Evolutionary conservation across 2,329 filamentous ascomycete species (phyloP), one percentile per base, ranked within the genome.

Genomic region (Chaetoscypha palmicola): DNA sequence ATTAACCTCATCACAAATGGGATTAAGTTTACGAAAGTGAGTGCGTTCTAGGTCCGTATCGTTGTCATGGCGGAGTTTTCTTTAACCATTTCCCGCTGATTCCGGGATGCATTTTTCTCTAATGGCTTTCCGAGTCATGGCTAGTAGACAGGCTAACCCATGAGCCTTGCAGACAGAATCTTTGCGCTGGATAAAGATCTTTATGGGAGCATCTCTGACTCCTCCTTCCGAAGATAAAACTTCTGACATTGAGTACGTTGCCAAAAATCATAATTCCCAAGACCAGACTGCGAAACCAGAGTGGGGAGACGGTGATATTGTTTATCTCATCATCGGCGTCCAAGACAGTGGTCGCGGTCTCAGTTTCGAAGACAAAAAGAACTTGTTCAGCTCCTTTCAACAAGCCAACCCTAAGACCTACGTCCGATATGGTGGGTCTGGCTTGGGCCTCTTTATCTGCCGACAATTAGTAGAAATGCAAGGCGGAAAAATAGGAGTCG

Each of bases 1-100:
- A 87, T 91, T 61, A 90, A 90, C 54, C 70, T 90, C 1, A 76
- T 86, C 14, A 86, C 83, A 7, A 90, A 90, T 56, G 83, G 85
- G 0, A 79, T 90, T 62, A 90, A 90, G 56, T 91, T 90, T 58
- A 91, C 86, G 1, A n/a, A 28, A 28, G 24, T 28, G 12, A 28
- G 24, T 28, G n/a, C n/a, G n/a, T n/a, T n/a, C n/a, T n/a, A n/a
- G n/a, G n/a, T n/a, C n/a, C n/a, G n/a, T n/a, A n/a, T n/a, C n/a
- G n/a, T n/a, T n/a, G n/a, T n/a, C n/a, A n/a, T n/a, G n/a, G n/a
- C n/a, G n/a, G n/a, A n/a, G n/a, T n/a, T n/a, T n/a, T n/a, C n/a
- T n/a, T n/a, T 12, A 7, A 28, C 24, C 24, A 28, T 7, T 7
- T 7, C 24, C 7, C 24, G 24, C 24, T 28, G 24, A 28, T 12